phyloP scores from a whole-genome alignment of 2,329 filamentous ascomycete species.

The Fonsecaea pedrosoi region DNA sequence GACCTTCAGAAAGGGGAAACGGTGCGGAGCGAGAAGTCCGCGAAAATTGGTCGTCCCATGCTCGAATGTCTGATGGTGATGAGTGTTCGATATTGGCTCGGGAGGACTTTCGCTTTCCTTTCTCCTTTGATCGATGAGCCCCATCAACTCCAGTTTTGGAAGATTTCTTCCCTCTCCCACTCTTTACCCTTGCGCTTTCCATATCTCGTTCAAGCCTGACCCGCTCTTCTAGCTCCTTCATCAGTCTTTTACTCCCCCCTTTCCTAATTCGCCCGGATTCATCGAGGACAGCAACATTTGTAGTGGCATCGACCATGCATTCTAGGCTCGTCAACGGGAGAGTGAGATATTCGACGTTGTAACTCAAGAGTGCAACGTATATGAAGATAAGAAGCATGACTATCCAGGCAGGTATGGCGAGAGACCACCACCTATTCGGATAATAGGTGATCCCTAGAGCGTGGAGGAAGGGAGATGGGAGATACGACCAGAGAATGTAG shows the following conservation, averaged over 20 bases:
- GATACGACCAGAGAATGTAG: slow-evolving; percentile 82
- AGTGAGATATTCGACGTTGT: slow-evolving; percentile 89
- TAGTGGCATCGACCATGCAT: slow-evolving; percentile 89
- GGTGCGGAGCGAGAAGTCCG: not conserved
- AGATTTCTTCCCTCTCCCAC: slow-evolving; percentile 12
- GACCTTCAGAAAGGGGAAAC: not conserved
- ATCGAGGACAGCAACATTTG: slow-evolving; percentile 83
- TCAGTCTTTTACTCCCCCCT: slow-evolving; percentile 48
- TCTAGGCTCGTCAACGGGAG: slow-evolving; percentile 79
- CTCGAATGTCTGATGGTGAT: slow-evolving; percentile 16
- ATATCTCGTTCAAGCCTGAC: slow-evolving; percentile 45
- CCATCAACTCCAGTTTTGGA: slow-evolving; percentile 42
- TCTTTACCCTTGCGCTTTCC: slow-evolving; percentile 51
- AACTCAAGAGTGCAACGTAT: slow-evolving; percentile 87
- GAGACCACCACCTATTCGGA: slow-evolving; percentile 95
- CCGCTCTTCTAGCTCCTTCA: slow-evolving; percentile 30
- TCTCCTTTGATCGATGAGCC: slow-evolving; percentile 41
- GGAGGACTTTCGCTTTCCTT: slow-evolving; percentile 26
- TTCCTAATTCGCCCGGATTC: slow-evolving; percentile 65
- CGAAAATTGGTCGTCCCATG: slow-evolving; percentile 3
- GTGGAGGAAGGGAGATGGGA: slow-evolving; percentile 89
- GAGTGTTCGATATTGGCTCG: slow-evolving; percentile 1
- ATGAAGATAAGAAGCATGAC: slow-evolving; percentile 91
- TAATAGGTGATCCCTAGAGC: slow-evolving; percentile 96
- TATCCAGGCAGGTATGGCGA: slow-evolving; percentile 88